Evolutionary conservation across 306 rosid genomes (phyloP).

Genomic region (Lupinus albus): DNA sequence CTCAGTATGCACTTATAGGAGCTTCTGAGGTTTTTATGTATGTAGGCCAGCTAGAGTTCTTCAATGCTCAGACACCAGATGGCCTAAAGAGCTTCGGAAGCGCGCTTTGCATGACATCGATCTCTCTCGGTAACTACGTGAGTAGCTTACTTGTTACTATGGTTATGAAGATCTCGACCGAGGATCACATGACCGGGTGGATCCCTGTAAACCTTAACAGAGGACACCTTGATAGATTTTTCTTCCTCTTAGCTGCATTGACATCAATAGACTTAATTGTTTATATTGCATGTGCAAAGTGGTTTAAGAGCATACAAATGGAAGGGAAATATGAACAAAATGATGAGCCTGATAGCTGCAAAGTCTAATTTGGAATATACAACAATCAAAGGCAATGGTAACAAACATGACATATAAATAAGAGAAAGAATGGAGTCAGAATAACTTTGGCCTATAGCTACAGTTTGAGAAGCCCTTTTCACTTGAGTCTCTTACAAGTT

Average conservation of each 20-base stretch:
- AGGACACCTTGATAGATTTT: slow-evolving; percentile 74
- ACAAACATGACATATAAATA: slow-evolving; percentile 44
- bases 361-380: slow-evolving; percentile 50
- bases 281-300: slow-evolving; percentile 56
- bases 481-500: slow-evolving; percentile 42
- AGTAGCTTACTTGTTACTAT: slow-evolving; percentile 59
- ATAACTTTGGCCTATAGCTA: slow-evolving; percentile 13
- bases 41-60: slow-evolving; percentile 75
- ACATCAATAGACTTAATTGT: slow-evolving; percentile 53
- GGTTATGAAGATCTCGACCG: slow-evolving; percentile 61
- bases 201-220: slow-evolving; percentile 63
- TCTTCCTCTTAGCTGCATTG: slow-evolving; percentile 62
- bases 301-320: slow-evolving; percentile 58
- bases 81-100: slow-evolving; percentile 85
- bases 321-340: slow-evolving; percentile 57
- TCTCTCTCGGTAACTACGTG: slow-evolving; percentile 70
- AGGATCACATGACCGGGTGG: slow-evolving; percentile 63
- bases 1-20: slow-evolving; percentile 69
- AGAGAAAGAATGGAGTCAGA: slow-evolving; percentile 53
- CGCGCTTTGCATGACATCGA: slow-evolving; percentile 79
- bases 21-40: slow-evolving; percentile 80
- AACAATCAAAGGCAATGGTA: slow-evolving; percentile 44
- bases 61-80: slow-evolving; percentile 74
- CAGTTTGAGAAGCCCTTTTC: slow-evolving; percentile 42
- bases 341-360: slow-evolving; percentile 50